phyloP scores from a whole-genome alignment of 352 stramenopile genomes.

The Globisporangium cederbergense region DNA sequence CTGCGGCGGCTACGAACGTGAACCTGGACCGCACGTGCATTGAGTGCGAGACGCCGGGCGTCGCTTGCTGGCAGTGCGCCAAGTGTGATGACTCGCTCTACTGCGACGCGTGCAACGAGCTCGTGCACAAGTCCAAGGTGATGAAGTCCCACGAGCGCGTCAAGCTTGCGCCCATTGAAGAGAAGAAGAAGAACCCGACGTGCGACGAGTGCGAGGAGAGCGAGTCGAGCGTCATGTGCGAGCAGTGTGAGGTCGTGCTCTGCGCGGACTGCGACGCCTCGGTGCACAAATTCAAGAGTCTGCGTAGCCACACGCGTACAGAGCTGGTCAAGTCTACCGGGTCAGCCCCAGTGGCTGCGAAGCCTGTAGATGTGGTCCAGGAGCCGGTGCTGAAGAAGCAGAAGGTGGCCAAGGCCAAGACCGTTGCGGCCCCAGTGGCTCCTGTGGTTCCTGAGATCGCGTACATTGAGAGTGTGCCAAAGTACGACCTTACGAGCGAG shows the following conservation, averaged over 20 bases:
- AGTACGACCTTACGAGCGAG: slow-evolving; percentile 55
- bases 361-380: neutral
- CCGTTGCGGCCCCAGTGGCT: neutral
- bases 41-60: slow-evolving; percentile 51
- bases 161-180: slow-evolving; percentile 26
- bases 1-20: neutral
- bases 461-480: slow-evolving; percentile 60
- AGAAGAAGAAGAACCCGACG: slow-evolving; percentile 18
- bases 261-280: slow-evolving; percentile 52
- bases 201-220: slow-evolving; percentile 56
- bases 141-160: slow-evolving; percentile 54
- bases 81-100: slow-evolving; percentile 63
- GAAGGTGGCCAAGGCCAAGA: slow-evolving; percentile 8
- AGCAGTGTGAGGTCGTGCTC: slow-evolving; percentile 56
- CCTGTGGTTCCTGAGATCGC: neutral
- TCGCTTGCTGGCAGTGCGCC: slow-evolving; percentile 45
- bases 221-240: slow-evolving; percentile 37
- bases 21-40: slow-evolving; percentile 41
- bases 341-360: neutral
- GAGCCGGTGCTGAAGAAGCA: slow-evolving; percentile 24
- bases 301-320: slow-evolving; percentile 43
- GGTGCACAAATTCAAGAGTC: slow-evolving; percentile 75
- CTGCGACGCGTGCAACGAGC: slow-evolving; percentile 54
- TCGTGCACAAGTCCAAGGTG: slow-evolving; percentile 58
- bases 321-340: slow-evolving; percentile 4